phyloP scores from a whole-genome alignment of 2,329 filamentous ascomycete genomes.

The Venturia pyrina region DNA sequence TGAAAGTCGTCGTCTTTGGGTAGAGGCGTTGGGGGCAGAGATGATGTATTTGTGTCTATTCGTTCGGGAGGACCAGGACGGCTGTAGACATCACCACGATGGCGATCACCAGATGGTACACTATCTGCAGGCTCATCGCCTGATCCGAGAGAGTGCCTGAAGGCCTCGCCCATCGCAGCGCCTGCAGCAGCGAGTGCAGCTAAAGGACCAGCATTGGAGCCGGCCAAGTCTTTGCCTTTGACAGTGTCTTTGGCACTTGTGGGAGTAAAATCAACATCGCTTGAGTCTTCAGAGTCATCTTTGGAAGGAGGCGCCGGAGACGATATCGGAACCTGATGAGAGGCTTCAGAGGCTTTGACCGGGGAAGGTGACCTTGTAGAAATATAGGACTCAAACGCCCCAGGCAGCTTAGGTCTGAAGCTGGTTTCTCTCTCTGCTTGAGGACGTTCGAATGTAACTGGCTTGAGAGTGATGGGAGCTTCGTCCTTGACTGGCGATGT shows the following conservation, averaged over 20 bases:
- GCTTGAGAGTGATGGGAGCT: neutral
- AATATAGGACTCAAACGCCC: conserved; percentile 12
- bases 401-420: conserved; percentile 12
- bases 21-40: conserved; percentile 35
- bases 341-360: neutral
- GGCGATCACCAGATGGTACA: conserved; percentile 15
- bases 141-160: conserved; percentile 30
- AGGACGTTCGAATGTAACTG: conserved; percentile 10
- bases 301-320: neutral
- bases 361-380: neutral
- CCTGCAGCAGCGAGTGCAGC: conserved; percentile 37
- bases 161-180: conserved; percentile 36
- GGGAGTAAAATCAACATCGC: conserved; percentile 17
- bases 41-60: conserved; percentile 25
- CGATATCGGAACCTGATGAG: neutral
- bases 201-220: conserved; percentile 24
- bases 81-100: conserved; percentile 22
- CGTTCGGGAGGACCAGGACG: conserved; percentile 30
- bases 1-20: conserved; percentile 35
- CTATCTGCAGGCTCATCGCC: conserved; percentile 14
- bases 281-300: neutral
- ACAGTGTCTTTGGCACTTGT: conserved; percentile 27
- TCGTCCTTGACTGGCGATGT: neutral
- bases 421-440: conserved; percentile 10
- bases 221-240: conserved; percentile 15